phyloP scores from a whole-genome alignment of 176 grass and related monocot species.

The Elymus sibiricus region DNA sequence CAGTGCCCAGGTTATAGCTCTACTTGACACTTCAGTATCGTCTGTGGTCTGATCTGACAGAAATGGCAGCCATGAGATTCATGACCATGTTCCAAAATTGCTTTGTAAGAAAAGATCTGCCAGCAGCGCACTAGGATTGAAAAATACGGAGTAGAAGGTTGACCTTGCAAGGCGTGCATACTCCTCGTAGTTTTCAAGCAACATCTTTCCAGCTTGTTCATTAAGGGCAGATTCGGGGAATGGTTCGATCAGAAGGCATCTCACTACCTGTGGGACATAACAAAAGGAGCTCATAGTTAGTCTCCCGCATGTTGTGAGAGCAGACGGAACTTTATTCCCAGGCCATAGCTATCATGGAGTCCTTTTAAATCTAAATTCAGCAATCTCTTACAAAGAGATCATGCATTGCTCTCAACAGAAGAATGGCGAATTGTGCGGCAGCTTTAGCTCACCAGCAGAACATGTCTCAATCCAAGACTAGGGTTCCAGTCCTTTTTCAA shows the following conservation, averaged over 20 bases:
- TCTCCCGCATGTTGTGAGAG: neutral
- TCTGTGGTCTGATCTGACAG: neutral
- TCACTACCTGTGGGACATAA: constrained; percentile 56
- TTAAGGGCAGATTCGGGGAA: constrained; percentile 96
- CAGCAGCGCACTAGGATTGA: neutral
- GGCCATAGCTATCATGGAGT: neutral
- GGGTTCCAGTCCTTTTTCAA: constrained; percentile 95
- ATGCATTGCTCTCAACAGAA: neutral
- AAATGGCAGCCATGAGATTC: neutral
- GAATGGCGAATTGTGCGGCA: neutral
- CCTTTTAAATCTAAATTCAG: neutral
- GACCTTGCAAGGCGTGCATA: constrained; percentile 89
- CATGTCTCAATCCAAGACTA: constrained; percentile 81
- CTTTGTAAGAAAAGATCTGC: neutral
- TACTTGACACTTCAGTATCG: neutral
- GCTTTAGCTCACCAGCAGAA: constrained; percentile 65
- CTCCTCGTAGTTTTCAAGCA: constrained; percentile 88
- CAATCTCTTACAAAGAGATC: neutral
- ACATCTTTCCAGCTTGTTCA: constrained; percentile 92
- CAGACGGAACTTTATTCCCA: neutral
- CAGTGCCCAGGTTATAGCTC: neutral
- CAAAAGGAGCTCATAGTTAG: neutral
- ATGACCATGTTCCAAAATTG: neutral
- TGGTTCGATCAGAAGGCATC: constrained; percentile 91
- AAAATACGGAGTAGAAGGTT: constrained; percentile 18